Evolutionary conservation across 2,329 filamentous ascomycete species (phyloP), one percentile per base, ranked within the genome.

Genomic region (Ophiostoma australiae): DNA sequence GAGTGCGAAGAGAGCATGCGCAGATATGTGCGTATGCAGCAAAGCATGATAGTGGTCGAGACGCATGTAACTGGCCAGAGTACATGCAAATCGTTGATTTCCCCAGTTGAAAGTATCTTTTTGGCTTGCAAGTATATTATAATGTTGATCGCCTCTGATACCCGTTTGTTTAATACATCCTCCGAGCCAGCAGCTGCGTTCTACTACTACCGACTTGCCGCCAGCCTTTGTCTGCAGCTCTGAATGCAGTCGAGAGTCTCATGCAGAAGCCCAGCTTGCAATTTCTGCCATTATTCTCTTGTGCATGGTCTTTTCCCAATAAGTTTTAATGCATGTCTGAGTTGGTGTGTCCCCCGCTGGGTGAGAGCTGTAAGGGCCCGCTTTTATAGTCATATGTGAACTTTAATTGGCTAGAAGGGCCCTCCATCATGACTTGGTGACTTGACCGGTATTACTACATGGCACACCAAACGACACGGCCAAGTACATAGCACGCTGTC

Each of bases 251-350:
- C 5, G 4, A 63, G n/a, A 33, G 27, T 63, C 58, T 17, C 27
- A 8, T 17, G 4, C 13, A 8, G 27, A 5, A 33, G 3, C 17
- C 17, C 41, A n/a, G 1, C 44, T 58, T 58, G n/a, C 27, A 13
- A 17, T 17, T 61, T 61, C 33, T 33, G 27, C 58, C 58, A 35
- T 33, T 63, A 33, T 63, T 63, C 5, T 63, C 58, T 63, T 63
- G 58, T 63, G 58, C 58, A 63, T 61, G 27, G 27, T 15, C 58
- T 63, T 13, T 58, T n/a, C 27, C 17, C 6, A 20, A 27, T 27
- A 58, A 27, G 11, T 23, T 17, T n/a, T 63, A 4, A 35, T 63
- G 58, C 58, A 63, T 63, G 58, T 63, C 58, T 63, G 58, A 63
- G 58, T 33, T 31, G 23, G 58, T 63, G 52, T 58, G 10, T 33